Base-by-base conservation (phyloP, 805 yeast species). In the Metschnikowia matae region DNA sequence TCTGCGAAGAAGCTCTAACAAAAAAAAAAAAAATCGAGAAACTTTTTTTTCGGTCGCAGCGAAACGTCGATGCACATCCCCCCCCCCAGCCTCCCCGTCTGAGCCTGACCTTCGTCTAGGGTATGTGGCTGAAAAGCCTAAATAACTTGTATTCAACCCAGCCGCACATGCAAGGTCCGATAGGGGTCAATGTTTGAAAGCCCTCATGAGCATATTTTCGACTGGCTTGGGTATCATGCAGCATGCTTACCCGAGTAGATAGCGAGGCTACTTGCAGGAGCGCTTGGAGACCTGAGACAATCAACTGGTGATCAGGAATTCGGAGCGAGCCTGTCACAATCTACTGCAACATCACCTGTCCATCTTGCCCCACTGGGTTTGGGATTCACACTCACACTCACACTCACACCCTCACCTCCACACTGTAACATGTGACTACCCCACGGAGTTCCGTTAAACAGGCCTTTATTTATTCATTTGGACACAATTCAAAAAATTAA, bases 171-270 rank as follows among this genome's bases (percentile, higher is more conserved):
- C 40, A 18, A 18, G 15, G 29, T 37, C 15, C 13, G 11, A 37
- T 20, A 13, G 13, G 26, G 15, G 13, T 8, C 23, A 11, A 6
- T 37, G 23, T 26, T 26, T 26, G 15, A 20, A 21, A 11, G 10
- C 3, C 20, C 29, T 14, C 6, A 18, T 13, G 26, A 37, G 41
- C 32, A n/a, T 39, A 14, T 15, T 39, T 39, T 6, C 17, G n/a
- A 39, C 17, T 41, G 13, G 36, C 26, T 36, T 14, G 29, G 10
- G 14, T 8, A 14, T 7, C 44, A n/a, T 32, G 44, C 44, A 39
- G 41, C 31, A 39, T 23, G 41, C 41, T 20, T 41, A 41, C 44
- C 44, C 44, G 36, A 41, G 44, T 36, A 41, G 36, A 41, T 31
- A 41, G 44, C 44, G 44, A 41, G 31, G 17, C n/a, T 18, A 10